A percentile compares a stretch with the other conserved stretches of the same genome.
Evolutionary conservation across 2,329 filamentous ascomycete genomes (phyloP).

Genomic region (Phialemoniopsis sp.): DNA sequence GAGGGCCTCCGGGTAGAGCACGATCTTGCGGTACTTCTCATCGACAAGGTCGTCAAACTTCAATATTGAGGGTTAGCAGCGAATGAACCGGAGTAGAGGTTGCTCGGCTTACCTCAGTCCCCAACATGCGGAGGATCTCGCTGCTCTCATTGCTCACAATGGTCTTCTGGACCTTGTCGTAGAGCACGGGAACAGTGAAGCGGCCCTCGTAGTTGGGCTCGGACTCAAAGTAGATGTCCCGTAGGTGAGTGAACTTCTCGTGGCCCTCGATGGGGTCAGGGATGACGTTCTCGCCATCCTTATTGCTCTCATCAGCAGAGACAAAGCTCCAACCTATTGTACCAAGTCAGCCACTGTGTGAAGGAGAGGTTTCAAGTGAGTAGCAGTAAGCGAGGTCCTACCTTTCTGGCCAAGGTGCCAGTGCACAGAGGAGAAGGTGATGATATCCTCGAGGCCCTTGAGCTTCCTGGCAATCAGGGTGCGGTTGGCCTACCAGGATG

Average conservation of each 20-base stretch:
- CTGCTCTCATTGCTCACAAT: slow-evolving; percentile 92
- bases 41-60: slow-evolving; percentile 68
- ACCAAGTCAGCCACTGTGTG: not conserved
- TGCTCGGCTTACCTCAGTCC: slow-evolving; percentile 65
- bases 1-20: slow-evolving; percentile 66
- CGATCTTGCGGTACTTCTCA: slow-evolving; percentile 53
- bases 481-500: slow-evolving; percentile 60
- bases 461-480: slow-evolving; percentile 83
- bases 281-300: slow-evolving; percentile 57
- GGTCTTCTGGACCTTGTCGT: slow-evolving; percentile 68
- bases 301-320: slow-evolving; percentile 52
- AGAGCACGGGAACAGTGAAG: slow-evolving; percentile 85
- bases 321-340: slow-evolving; percentile 73
- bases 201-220: slow-evolving; percentile 70
- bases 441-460: slow-evolving; percentile 86
- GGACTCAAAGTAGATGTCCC: slow-evolving; percentile 74
- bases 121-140: slow-evolving; percentile 91
- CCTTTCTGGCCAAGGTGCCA: slow-evolving; percentile 73
- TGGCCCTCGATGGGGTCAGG: slow-evolving; percentile 68
- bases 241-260: slow-evolving; percentile 64
- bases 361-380: not conserved
- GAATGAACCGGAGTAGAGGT: slow-evolving; percentile 45
- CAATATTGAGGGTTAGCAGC: not conserved
- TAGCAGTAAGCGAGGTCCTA: slow-evolving; percentile 12
- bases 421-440: slow-evolving; percentile 78